Base-by-base conservation (phyloP, 1,284 basidiomycete genomes). In the Vanrija sp. region DNA sequence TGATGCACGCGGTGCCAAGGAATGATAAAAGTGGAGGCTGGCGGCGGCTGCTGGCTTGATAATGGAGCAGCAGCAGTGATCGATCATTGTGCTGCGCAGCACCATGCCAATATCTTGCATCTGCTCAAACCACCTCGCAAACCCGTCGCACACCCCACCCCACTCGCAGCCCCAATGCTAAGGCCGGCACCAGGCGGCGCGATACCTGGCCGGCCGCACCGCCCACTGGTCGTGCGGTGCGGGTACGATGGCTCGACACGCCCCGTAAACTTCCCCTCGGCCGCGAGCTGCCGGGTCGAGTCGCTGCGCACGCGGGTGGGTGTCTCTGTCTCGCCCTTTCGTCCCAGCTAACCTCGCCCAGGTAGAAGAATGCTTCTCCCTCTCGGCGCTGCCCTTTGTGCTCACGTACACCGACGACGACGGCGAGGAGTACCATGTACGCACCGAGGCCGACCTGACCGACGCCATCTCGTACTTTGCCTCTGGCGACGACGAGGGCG, bases 361-460 rank as follows among this genome's bases (percentile, higher is more conserved):
- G 90, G 83, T 93, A 38, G 88, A 88, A 65, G 85, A 90, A 69
- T 86, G 85, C 58, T 93, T 91, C 71, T 82, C 85, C 1, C 82
- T 92, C n/a, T 84, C 81, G 42, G 81, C 83, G 1, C 83, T 82
- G 2, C 77, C 83, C 7, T 93, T 87, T 68, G 80, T 79, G 5
- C 85, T 95, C 57, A 80, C 84, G 8, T 94, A 91, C 74, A 87
- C 84, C 62, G 91, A 94, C 71, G 90, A 95, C 68, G 89, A 94
- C 55, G 76, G 86, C 56, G 89, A 92, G 65, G 80, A 82, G 50
- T 84, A 80, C 46, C 79, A 81, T 59, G 88, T 95, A 58, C 78
- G 79, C 0, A 83, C 80, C 18, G 89, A 94, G 55, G 72, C 75
- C 5, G 88, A 92, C 65, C 80, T 94, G 23, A 84, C 85, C 1